Base-by-base conservation (phyloP, 495 filamentous ascomycete genomes). In the Annulohypoxylon nitens region DNA sequence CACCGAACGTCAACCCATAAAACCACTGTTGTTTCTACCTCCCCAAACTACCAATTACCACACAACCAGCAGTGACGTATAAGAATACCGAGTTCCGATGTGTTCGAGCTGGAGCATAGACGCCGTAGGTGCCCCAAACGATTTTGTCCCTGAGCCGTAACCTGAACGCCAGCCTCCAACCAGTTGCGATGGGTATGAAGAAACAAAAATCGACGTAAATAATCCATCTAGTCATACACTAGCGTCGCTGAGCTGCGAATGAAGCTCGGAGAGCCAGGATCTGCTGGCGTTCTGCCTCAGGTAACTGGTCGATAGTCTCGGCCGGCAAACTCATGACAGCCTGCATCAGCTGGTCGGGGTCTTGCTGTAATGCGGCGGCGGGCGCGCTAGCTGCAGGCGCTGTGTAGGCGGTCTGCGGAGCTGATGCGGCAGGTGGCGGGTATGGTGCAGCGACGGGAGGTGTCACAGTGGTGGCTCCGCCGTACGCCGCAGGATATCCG, bases 261-360 rank as follows among this genome's bases (percentile, higher is more conserved):
- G 70, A 76, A 34, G 80, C 78, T 18, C 83, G 76, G 14, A 97
- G 79, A 33, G 89, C 83, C 84, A 97, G 86, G 55, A 97, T 90
- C 79, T 97, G 94, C 45, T 85, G 87, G 39, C 92, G 85, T 69
- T 94, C 90, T 30, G 85, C 85, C 18, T 92, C 90, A 5, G 91
- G 90, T 16, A 97, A 81, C 48, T 88, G 86, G 78, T 95, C 90
- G 74, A 97, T 92, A 61, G 89, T 86, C 62, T 91, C 86, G 70
- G 92, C 90, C 10, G 93, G 86, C 85, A 97, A 88, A 54, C 78
- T 87, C 79, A 97, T 81, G 8, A 97, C 91, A 61, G 93, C 90
- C 63, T 90, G 86, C 75, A 97, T 86, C 57, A 95, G 82, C 61
- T 89, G 87, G 16, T 92, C 90, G 51, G 90, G 87, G 51, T 88